A percentile compares a stretch with the other conserved stretches of the same genome.
Conservation (phyloP, 495 filamentous ascomycete species). For the Penicillium turbatum region DNA sequence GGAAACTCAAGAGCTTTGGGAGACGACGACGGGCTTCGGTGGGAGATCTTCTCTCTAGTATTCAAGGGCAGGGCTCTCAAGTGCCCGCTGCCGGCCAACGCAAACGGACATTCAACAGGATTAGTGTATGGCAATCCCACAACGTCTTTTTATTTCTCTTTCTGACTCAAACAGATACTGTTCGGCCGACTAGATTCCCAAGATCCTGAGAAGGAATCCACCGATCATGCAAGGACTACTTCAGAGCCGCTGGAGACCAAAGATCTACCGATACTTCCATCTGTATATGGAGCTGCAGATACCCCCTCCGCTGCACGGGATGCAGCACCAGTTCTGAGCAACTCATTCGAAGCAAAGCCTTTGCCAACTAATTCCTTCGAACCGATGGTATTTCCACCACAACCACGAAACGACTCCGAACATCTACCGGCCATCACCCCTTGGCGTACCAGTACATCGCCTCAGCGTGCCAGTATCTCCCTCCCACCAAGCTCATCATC, state of each 20-base stretch:
- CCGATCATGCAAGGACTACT: not conserved
- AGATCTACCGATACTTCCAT: not conserved
- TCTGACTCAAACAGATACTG: constrained; percentile 15
- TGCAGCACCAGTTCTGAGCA: not conserved
- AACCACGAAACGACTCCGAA: not conserved
- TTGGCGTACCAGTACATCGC: constrained; percentile 13
- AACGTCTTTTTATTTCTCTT: not conserved
- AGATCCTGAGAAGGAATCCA: not conserved
- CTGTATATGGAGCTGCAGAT: not conserved
- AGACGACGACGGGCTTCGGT: constrained; percentile 31
- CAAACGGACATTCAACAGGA: constrained; percentile 17
- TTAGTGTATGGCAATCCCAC: constrained; percentile 17
- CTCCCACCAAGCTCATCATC: constrained; percentile 7
- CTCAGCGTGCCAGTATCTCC: constrained; percentile 14
- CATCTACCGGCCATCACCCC: not conserved
- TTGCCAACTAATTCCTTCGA: constrained; percentile 8
- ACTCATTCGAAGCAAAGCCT: constrained; percentile 1
- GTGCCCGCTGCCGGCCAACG: constrained; percentile 4
- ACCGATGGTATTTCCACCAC: not conserved
- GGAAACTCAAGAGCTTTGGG: constrained; percentile 32
- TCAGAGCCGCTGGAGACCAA: constrained; percentile 2
- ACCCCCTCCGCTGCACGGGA: not conserved
- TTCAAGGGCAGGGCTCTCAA: constrained; percentile 22
- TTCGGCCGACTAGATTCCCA: constrained; percentile 20
- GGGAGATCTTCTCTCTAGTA: constrained; percentile 21